phyloP scores from a whole-genome alignment of 1,139 yeast genomes.

The Kurtzmaniella natalensis region DNA sequence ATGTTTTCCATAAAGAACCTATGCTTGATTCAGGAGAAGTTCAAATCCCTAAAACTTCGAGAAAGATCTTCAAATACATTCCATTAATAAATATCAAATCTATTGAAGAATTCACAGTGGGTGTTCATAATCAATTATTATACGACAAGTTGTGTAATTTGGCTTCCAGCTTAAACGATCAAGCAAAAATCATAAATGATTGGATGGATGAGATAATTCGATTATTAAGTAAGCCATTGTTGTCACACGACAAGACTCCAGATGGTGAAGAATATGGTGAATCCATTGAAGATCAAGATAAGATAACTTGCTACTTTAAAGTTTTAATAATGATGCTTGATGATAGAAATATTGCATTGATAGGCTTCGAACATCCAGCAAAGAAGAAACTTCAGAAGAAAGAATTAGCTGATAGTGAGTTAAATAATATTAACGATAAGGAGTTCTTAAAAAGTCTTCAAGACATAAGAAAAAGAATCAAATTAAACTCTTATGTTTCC shows the following conservation, averaged over 20 bases:
- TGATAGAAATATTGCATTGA: constrained; percentile 45
- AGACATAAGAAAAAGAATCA: constrained; percentile 19
- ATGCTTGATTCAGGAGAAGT: constrained; percentile 28
- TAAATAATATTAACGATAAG: constrained; percentile 23
- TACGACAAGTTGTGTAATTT: constrained; percentile 20
- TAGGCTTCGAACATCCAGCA: constrained; percentile 22
- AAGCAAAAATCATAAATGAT: constrained; percentile 50
- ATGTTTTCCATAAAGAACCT: constrained; percentile 11
- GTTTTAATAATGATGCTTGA: constrained; percentile 51
- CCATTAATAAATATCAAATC: constrained; percentile 24
- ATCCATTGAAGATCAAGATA: constrained; percentile 70
- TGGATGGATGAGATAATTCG: constrained; percentile 47
- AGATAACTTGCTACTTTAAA: constrained; percentile 60
- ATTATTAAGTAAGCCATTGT: constrained; percentile 44
- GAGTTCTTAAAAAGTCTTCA: constrained; percentile 29
- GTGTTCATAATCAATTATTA: constrained; percentile 19
- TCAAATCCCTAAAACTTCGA: constrained; percentile 33
- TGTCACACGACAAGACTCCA: constrained; percentile 43
- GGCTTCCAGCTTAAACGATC: constrained; percentile 46
- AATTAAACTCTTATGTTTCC: constrained; percentile 27
- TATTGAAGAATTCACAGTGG: constrained; percentile 15
- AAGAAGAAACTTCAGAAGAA: constrained; percentile 22
- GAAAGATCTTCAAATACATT: constrained; percentile 26
- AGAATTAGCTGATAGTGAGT: constrained; percentile 21
- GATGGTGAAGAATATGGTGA: constrained; percentile 78